These are phyloP conservation scores for Zygosaccharomyces pseudorouxii DNA, from an alignment of 805 yeast species.

Conservation along the genomic window DNA sequence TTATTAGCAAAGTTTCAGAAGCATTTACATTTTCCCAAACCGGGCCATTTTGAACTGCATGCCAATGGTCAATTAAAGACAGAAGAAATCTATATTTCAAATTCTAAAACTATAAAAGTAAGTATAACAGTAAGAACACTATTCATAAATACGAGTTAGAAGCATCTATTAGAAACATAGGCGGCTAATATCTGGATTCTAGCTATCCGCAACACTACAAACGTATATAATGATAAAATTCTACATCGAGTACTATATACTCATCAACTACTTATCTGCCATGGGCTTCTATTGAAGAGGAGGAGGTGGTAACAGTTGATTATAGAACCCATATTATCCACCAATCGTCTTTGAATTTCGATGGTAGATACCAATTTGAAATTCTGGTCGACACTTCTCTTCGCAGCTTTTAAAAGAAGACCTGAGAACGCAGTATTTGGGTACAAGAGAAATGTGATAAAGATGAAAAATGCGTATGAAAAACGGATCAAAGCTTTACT, in stretches of 20 bases:
- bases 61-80: too few relatives aligned
- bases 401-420: constrained; percentile 11
- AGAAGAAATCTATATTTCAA: too few relatives aligned
- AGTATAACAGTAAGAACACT: too few relatives aligned
- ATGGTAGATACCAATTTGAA: constrained; percentile 2
- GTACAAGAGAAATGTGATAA: constrained; percentile 13
- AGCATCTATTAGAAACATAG: background rate
- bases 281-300: background rate
- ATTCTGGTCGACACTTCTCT: constrained; percentile 9
- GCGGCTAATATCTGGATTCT: background rate
- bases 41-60: too few relatives aligned
- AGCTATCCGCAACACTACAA: background rate
- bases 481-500: constrained; percentile 2
- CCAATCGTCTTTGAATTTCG: background rate
- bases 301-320: background rate
- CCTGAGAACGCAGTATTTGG: constrained; percentile 9
- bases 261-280: background rate
- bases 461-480: constrained; percentile 9
- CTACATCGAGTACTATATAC: background rate
- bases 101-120: too few relatives aligned
- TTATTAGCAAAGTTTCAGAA: too few relatives aligned
- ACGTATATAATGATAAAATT: background rate
- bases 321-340: background rate
- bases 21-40: too few relatives aligned
- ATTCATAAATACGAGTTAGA: background rate